Evolutionary conservation across 2,329 filamentous ascomycete species (phyloP).

Genomic region (Pseudofabraea citricarpa): DNA sequence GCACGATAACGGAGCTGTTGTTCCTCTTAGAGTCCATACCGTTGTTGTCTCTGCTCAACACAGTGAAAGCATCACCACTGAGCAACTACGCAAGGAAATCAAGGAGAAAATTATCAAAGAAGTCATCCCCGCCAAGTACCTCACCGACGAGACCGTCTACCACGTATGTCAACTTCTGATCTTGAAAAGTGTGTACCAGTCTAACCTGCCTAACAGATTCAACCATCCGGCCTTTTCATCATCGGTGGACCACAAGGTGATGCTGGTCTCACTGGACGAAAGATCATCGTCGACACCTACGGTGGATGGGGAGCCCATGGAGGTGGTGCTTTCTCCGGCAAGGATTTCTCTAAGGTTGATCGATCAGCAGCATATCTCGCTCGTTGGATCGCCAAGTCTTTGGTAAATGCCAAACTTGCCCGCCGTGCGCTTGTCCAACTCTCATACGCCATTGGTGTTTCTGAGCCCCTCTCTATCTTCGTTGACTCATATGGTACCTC

Average conservation of each 20-base stretch:
- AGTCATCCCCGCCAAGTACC: conserved; percentile 86
- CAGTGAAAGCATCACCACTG: conserved; percentile 80
- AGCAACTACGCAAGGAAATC: conserved; percentile 90
- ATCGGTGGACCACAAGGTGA: conserved; percentile 99
- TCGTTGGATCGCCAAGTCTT: conserved; percentile 98
- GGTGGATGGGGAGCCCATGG: conserved; percentile 99
- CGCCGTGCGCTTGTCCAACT: conserved; percentile 95
- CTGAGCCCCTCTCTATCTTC: conserved; percentile 96
- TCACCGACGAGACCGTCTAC: conserved; percentile 91
- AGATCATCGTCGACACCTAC: conserved; percentile 99
- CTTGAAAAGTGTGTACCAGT: too few species aligned
- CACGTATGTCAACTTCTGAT: conserved; percentile 56
- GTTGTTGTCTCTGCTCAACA: conserved; percentile 97
- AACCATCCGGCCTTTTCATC: conserved; percentile 98
- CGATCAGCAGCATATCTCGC: conserved; percentile 95
- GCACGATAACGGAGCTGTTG: conserved; percentile 89
- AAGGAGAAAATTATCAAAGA: conserved; percentile 96
- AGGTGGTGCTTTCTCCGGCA: conserved; percentile 99
- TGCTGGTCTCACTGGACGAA: conserved; percentile 95
- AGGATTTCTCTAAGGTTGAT: conserved; percentile 99
- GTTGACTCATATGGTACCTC: conserved; percentile 98
- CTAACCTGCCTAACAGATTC: conserved; percentile 69
- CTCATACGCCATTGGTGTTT: conserved; percentile 98
- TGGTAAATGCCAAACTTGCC: conserved; percentile 82
- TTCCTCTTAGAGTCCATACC: conserved; percentile 90